Conservation (phyloP, 805 yeast genomes). For the Saturnispora diversa region DNA sequence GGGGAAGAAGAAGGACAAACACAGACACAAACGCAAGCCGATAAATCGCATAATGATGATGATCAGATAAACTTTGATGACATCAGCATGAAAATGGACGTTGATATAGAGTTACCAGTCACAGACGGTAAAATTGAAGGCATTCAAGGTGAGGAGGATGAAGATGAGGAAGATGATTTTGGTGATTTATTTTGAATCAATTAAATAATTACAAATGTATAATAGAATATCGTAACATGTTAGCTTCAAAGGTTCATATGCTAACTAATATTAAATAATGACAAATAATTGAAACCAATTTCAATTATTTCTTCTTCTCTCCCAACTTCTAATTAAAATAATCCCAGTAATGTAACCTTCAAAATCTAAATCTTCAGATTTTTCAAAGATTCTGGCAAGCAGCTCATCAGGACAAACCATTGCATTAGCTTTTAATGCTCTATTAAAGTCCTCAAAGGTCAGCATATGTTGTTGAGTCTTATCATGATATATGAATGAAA, state of each 20-base stretch:
- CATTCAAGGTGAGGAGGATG: constrained; percentile 2
- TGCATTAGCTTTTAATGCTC: constrained; percentile 21
- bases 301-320: constrained; percentile 9
- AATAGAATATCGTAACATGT: not conserved
- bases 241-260: not conserved
- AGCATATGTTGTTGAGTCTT: constrained; percentile 15
- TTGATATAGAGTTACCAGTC: not conserved
- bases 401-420: constrained; percentile 21
- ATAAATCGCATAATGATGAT: not conserved
- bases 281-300: not conserved
- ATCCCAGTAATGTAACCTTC: constrained; percentile 26
- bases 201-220: not conserved
- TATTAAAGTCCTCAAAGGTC: constrained; percentile 24
- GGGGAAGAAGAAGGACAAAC: not conserved
- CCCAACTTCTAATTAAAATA: constrained; percentile 21
- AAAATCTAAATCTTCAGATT: constrained; percentile 19
- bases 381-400: constrained; percentile 18
- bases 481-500: constrained; percentile 26
- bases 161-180: constrained; percentile 14
- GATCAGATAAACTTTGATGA: not conserved
- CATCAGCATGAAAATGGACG: constrained; percentile 9
- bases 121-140: too few relatives aligned
- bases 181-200: constrained; percentile 18
- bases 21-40: not conserved
- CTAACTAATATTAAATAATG: not conserved